Evolutionary conservation across 352 stramenopile genomes (phyloP).

Genomic region (Aphanomyces invadans): DNA sequence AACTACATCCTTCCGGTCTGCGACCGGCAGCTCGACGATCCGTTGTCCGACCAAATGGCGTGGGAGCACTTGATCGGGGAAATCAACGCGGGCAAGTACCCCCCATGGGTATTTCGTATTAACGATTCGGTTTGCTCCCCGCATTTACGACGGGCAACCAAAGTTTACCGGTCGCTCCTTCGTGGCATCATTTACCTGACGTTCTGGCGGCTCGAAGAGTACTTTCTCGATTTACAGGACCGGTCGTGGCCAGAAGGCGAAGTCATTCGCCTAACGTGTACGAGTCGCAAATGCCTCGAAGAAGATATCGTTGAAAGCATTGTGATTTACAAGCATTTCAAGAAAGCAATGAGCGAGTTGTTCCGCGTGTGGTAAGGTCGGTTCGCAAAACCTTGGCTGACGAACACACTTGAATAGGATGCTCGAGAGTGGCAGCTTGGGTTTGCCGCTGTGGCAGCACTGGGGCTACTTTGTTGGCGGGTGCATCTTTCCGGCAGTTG

Average conservation of each 20-base stretch:
- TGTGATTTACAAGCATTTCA: conserved; percentile 36
- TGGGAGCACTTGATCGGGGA: conserved; percentile 7
- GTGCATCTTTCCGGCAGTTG: conserved; percentile 24
- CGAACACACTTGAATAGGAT: conserved; percentile 29
- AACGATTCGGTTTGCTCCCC: not conserved
- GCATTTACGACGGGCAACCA: not conserved
- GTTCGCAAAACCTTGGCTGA: not conserved
- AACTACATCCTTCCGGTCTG: conserved; percentile 11
- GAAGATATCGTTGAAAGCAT: conserved; percentile 21
- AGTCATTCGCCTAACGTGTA: not conserved
- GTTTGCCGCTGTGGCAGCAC: conserved; percentile 42
- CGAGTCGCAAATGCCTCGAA: not conserved
- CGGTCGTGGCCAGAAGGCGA: conserved; percentile 28
- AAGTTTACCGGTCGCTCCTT: not conserved
- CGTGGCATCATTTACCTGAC: conserved; percentile 27
- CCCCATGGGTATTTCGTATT: conserved; percentile 15
- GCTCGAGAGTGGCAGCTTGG: conserved; percentile 46
- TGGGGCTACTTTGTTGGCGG: conserved; percentile 34
- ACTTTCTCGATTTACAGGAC: conserved; percentile 39
- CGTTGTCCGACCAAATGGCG: conserved; percentile 21
- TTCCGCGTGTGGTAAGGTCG: conserved; percentile 34
- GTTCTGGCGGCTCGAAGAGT: conserved; percentile 53
- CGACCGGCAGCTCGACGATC: conserved; percentile 13
- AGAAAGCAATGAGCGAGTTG: conserved; percentile 38
- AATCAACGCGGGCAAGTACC: conserved; percentile 15